Evolutionary conservation across 805 yeast species (phyloP).

Genomic region (Metschnikowia baotianmanensis): DNA sequence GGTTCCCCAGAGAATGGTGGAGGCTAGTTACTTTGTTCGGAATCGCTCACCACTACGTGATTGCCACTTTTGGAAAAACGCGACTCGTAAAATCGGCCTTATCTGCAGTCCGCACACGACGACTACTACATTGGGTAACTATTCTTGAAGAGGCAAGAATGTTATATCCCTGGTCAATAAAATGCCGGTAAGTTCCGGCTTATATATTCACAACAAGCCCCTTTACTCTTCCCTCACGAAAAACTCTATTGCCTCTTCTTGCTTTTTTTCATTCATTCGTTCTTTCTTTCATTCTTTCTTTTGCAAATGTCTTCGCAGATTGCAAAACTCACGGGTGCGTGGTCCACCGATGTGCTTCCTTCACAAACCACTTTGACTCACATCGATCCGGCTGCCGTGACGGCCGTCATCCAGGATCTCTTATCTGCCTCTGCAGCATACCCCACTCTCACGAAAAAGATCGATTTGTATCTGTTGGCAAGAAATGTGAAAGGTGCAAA

Average conservation of each 20-base stretch:
- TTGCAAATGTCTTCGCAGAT: conserved; percentile 8
- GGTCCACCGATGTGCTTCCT: conserved; percentile 20
- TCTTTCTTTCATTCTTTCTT: not conserved
- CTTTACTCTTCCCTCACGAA: too few species aligned
- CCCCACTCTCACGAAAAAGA: conserved; percentile 16
- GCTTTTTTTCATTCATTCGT: not conserved
- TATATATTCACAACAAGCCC: not conserved
- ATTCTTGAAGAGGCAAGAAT: not conserved
- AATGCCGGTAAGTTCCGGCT: not conserved
- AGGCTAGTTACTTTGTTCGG: not conserved
- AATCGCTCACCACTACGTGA: not conserved
- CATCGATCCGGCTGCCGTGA: conserved; percentile 16
- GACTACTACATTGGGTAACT: not conserved
- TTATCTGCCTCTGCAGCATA: conserved; percentile 16
- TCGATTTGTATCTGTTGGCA: conserved; percentile 18
- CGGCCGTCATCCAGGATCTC: conserved; percentile 14
- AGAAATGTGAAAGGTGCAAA: conserved; percentile 20
- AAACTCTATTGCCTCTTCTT: not conserved
- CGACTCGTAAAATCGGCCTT: conserved; percentile 4
- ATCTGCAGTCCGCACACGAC: conserved; percentile 2
- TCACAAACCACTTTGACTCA: conserved; percentile 20
- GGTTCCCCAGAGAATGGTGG: too few species aligned
- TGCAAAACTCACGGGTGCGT: conserved; percentile 17
- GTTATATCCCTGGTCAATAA: not conserved
- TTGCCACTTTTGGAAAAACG: conserved; percentile 5